A percentile compares a stretch with the other conserved stretches of the same genome.
phyloP scores from a whole-genome alignment of 2,329 filamentous ascomycete species.

The Sporothrix luriei region DNA sequence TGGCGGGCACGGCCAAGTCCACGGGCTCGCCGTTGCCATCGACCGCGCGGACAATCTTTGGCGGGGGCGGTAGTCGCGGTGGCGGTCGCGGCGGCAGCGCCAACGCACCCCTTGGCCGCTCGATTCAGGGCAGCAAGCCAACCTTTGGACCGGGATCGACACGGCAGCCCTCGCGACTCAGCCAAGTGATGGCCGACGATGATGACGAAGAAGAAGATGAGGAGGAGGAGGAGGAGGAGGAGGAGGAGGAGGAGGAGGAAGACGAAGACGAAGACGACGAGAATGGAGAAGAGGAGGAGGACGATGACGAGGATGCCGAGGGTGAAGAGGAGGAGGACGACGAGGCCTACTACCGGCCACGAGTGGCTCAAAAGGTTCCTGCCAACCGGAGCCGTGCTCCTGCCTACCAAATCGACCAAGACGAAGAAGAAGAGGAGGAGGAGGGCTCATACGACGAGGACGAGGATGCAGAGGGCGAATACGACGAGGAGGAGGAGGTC shows the following conservation, averaged over 20 bases:
- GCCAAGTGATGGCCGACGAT: conserved; percentile 47
- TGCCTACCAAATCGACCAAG: conserved; percentile 38
- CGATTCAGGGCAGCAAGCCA: conserved; percentile 43
- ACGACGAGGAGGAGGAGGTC: conserved; percentile 45
- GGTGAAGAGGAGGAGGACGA: conserved; percentile 27
- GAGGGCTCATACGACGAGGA: conserved; percentile 47
- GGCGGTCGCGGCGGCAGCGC: conserved; percentile 24
- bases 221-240: conserved; percentile 48
- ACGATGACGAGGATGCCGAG: conserved; percentile 29
- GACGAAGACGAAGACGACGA: conserved; percentile 44
- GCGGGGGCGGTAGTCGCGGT: neutral
- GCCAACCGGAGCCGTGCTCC: conserved; percentile 40
- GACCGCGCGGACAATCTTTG: conserved; percentile 32
- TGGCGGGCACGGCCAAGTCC: conserved; percentile 33
- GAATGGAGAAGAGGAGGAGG: neutral
- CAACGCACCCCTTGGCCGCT: conserved; percentile 53
- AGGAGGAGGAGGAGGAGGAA: conserved; percentile 44
- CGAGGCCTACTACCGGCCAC: conserved; percentile 22
- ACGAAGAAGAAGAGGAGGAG: conserved; percentile 48
- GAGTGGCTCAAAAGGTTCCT: neutral
- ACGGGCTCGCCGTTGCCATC: conserved; percentile 8
- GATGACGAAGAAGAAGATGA: conserved; percentile 47
- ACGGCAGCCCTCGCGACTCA: conserved; percentile 55
- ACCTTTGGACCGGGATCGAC: conserved; percentile 21
- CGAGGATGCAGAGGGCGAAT: no score